A percentile compares a stretch with the other conserved stretches of the same genome.
Conservation (phyloP, 495 filamentous ascomycete genomes). For the Parachaetomium inaequale region DNA sequence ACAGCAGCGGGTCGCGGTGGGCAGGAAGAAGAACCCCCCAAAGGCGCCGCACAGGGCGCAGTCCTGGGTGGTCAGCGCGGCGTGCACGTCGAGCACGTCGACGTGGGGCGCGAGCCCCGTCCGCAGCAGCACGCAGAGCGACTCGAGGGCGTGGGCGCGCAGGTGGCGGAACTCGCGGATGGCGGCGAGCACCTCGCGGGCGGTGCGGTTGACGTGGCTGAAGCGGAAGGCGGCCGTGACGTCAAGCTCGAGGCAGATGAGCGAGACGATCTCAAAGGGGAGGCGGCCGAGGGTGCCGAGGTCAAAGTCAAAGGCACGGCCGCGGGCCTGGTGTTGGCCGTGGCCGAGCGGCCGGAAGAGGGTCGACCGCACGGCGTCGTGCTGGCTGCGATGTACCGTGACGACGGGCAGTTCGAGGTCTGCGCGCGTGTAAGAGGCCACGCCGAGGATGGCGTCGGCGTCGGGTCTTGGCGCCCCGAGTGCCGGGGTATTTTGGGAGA, state of each 20-base stretch:
- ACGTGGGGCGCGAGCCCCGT: neutral
- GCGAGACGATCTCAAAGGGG: constrained; percentile 13
- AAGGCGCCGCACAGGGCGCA: constrained; percentile 11
- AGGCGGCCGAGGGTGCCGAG: constrained; percentile 1
- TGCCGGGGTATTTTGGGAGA: neutral
- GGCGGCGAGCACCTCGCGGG: constrained; percentile 9
- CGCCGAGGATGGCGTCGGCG: constrained; percentile 7
- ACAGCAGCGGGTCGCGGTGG: constrained; percentile 11
- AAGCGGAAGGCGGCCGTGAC: constrained; percentile 5
- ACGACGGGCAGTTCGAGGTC: constrained; percentile 5
- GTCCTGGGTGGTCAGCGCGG: neutral
- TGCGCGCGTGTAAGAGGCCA: constrained; percentile 4
- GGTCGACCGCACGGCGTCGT: constrained; percentile 7
- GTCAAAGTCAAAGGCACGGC: neutral
- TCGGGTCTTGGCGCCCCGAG: constrained; percentile 8
- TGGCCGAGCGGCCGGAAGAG: neutral
- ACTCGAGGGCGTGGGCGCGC: constrained; percentile 1
- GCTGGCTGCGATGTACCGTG: constrained; percentile 9
- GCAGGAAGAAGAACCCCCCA: constrained; percentile 12
- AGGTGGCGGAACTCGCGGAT: constrained; percentile 10
- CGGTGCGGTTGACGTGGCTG: constrained; percentile 12
- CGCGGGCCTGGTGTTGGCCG: neutral
- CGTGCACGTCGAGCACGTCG: neutral
- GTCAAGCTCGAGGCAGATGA: constrained; percentile 13
- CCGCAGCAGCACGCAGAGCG: constrained; percentile 3